phyloP scores from a whole-genome alignment of 83 land plant species.

The Picea abies region DNA sequence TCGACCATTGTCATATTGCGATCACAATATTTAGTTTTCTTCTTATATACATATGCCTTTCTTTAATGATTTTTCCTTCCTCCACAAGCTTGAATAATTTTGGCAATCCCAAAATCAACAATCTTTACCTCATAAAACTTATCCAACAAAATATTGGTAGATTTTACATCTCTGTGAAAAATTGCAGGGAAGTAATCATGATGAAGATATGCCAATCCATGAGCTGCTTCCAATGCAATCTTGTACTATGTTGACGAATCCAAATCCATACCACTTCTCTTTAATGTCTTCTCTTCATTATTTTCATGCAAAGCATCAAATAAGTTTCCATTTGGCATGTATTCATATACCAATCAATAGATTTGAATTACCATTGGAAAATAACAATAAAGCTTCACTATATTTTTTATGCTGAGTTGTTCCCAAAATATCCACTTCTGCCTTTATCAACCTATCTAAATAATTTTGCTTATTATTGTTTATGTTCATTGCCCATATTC shows the following conservation, averaged over 20 bases:
- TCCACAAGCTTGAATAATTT: not conserved
- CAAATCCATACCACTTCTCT: conserved; percentile 8
- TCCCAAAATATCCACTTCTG: conserved; percentile 42
- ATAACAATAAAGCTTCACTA: conserved; percentile 51
- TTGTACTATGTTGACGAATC: conserved; percentile 33
- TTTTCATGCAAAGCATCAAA: conserved; percentile 37
- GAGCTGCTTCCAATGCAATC: conserved; percentile 10
- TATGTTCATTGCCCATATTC: conserved; percentile 40
- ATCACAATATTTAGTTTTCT: not conserved
- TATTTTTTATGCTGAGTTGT: conserved; percentile 69
- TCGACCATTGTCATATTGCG: too few species aligned
- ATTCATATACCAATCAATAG: conserved; percentile 48
- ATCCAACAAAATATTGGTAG: conserved; percentile 5
- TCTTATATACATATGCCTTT: too few species aligned
- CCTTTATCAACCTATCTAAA: too few species aligned
- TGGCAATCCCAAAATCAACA: not conserved
- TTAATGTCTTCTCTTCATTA: not conserved
- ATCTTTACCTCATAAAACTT: not conserved
- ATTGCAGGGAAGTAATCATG: not conserved
- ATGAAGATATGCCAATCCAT: conserved; percentile 7
- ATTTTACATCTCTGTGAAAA: conserved; percentile 4
- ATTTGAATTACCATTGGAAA: conserved; percentile 34
- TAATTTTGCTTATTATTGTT: not conserved
- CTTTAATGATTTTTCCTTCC: too few species aligned
- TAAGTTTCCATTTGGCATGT: conserved; percentile 44